Evolutionary conservation across 2,329 filamentous ascomycete genomes (phyloP), one percentile per base, ranked within the genome.

Genomic region (Colletotrichum coccodes): DNA sequence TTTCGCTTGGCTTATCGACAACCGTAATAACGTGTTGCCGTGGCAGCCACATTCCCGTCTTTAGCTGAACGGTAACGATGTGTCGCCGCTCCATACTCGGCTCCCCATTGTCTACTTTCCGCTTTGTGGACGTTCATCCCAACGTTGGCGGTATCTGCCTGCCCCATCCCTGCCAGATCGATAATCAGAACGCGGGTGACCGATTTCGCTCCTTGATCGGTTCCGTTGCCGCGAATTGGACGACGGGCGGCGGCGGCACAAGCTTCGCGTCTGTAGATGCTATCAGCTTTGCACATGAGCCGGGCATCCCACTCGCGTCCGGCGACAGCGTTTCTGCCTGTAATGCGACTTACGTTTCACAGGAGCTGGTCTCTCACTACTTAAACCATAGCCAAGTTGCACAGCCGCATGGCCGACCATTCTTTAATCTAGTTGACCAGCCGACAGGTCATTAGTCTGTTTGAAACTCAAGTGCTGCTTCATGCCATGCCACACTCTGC

Each of bases 61-160:
- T 16, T 3, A 56, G 18, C 42, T 46, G 18, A 36, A 7, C 30
- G 21, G 23, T 4, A 12, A 14, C 12, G 21, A 34, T 44, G 42
- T 38, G 12, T 40, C 21, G 40, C 26, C n/a, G 23, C 21, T 11
- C 21, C 7, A 59, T n/a, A n/a, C 40, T 47, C 16, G 47, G 40
- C 40, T 47, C 21, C 40, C 23, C n/a, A 40, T 30, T 26, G n/a
- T n/a, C n/a, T 26, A 23, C 23, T 38, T 14, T 57, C 44, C n/a
- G 56, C 32, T 44, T 34, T 12, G 47, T 32, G 23, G 28, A 53
- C 26, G 65, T 68, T 68, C 65, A 60, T 68, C 65, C 54, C 61
- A 68, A 34, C 21, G 38, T 40, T 26, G n/a, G 9, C 21, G 40
- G 32, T n/a, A 21, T 18, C 14, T 59, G 32, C 58, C 47, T 28